Conservation (phyloP, 176 grass and related monocot species). For the Juncus effusus region DNA sequence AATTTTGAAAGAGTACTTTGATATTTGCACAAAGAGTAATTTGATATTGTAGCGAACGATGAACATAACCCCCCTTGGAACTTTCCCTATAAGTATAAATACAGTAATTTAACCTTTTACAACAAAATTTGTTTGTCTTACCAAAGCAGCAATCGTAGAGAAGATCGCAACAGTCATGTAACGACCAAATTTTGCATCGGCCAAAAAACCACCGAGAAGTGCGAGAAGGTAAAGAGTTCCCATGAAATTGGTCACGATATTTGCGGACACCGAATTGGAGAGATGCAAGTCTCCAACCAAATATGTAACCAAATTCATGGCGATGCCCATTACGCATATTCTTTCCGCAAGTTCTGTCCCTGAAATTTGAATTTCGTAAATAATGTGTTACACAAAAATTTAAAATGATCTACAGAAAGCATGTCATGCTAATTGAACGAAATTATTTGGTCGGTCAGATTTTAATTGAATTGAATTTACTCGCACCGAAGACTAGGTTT, state of each 20-base stretch:
- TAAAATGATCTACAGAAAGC: too few species aligned
- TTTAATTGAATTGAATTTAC: too few species aligned
- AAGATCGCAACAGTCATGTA: slow-evolving; percentile 56
- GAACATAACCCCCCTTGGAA: too few species aligned
- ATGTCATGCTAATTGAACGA: too few species aligned
- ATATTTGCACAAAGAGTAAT: too few species aligned
- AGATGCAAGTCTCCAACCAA: slow-evolving; percentile 50
- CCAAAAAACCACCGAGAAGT: slow-evolving; percentile 61
- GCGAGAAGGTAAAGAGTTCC: slow-evolving; percentile 64
- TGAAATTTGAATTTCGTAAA: background rate
- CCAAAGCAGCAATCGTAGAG: slow-evolving; percentile 40
- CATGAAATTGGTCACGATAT: slow-evolving; percentile 64
- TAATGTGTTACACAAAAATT: background rate
- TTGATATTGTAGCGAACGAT: too few species aligned
- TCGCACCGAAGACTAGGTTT: too few species aligned
- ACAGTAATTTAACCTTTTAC: background rate
- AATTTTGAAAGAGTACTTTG: too few species aligned
- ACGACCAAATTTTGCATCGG: slow-evolving; percentile 63
- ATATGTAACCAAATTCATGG: slow-evolving; percentile 69
- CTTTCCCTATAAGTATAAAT: background rate
- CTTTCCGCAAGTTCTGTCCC: slow-evolving; percentile 74
- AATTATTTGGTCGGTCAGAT: too few species aligned
- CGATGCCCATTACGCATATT: slow-evolving; percentile 73
- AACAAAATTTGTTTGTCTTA: slow-evolving; percentile 15
- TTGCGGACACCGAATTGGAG: slow-evolving; percentile 55